Base-by-base conservation (phyloP, 2,329 filamentous ascomycete species). In the Pseudodiploospora longispora region DNA sequence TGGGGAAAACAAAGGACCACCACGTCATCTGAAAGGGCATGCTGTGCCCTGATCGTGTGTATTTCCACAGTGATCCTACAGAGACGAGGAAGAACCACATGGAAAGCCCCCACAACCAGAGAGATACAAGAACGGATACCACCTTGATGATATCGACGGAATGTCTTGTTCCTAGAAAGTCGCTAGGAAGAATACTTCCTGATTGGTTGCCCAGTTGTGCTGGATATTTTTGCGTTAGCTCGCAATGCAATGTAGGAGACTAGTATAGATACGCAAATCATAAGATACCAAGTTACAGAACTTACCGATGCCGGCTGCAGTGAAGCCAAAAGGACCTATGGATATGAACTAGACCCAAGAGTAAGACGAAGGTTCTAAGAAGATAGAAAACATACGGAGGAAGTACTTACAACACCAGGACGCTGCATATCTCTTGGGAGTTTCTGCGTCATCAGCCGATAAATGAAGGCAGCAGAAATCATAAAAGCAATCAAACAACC, bases 361-460 rank as follows among this genome's bases (percentile, higher is more conserved):
- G 12, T 4, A 10, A 10, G 27, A 10, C 7, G 10, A 31, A 10
- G 9, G 27, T 4, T 19, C 27, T 38, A 27, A 27, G 6, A 28
- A 27, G 36, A 10, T 27, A 38, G 36, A 12, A 8, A 4, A 8
- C 30, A 6, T n/a, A n/a, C 5, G 19, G 31, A 12, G 9, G 31
- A 27, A 19, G 27, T 27, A 56, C 64, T 49, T 54, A 73, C 71
- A 47, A 94, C 88, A 55, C 84, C 87, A 1, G 87, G 87, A 8
- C 87, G 77, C 19, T 87, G 74, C 36, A 76, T 80, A 56, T 91
- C 87, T 43, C 78, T 74, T 0, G 87, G 87, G 0, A 94, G 70
- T 55, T 93, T 93, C 57, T 91, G 85, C 0, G 87, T 91, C 87
- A 93, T 93, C 29, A 94, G 73, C 30, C 87, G 79, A 59, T 93